Conservation (phyloP, 768 basidiomycete species). For the Kwoniella botswanensis region DNA sequence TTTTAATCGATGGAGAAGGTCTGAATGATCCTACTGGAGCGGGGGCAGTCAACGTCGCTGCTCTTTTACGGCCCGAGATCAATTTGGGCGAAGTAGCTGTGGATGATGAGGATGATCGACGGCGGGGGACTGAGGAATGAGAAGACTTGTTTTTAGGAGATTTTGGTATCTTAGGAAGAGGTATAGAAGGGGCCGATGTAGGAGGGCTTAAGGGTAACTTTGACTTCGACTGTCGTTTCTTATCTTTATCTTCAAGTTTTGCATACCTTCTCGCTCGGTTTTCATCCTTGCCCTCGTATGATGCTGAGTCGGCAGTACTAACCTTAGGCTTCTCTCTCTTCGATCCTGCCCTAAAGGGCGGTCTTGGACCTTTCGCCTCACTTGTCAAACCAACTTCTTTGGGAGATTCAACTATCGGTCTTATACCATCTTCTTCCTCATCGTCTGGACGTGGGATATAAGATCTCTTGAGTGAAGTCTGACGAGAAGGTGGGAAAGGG, state of each 20-base stretch:
- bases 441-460: neutral
- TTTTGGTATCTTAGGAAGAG: constrained; percentile 1
- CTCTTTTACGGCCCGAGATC: constrained; percentile 7
- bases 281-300: neutral
- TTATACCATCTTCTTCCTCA: neutral
- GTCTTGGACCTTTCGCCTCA: constrained; percentile 7
- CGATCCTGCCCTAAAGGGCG: constrained; percentile 13
- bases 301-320: neutral
- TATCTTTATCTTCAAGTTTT: neutral
- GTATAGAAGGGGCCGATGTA: neutral
- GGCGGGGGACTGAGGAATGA: neutral
- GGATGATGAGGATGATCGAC: constrained; percentile 2
- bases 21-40: neutral
- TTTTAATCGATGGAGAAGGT: constrained; percentile 2
- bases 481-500: constrained; percentile 34
- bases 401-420: neutral
- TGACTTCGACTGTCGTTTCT: neutral
- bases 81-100: neutral
- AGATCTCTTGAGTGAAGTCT: neutral
- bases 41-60: neutral
- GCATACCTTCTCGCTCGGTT: neutral
- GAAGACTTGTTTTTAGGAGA: neutral
- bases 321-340: neutral
- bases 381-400: neutral
- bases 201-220: neutral